phyloP scores from a whole-genome alignment of 176 grass and related monocot genomes.

The Eremochloa ophiuroides region DNA sequence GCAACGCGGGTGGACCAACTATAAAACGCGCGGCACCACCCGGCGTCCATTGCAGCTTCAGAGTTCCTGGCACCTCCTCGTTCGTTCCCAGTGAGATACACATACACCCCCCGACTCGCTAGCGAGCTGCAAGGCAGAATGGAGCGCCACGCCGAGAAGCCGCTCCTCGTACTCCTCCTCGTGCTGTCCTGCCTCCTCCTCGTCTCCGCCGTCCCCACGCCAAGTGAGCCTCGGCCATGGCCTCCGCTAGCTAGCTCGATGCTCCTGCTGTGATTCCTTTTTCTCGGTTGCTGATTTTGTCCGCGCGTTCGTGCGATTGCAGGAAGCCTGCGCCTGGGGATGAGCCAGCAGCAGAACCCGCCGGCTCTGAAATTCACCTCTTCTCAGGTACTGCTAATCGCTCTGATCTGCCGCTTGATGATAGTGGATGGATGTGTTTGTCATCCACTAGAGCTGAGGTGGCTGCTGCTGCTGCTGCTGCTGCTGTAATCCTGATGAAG shows the following conservation, averaged over 20 bases:
- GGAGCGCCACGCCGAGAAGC: conserved; percentile 16
- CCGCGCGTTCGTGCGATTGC: neutral
- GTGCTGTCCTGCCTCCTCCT: conserved; percentile 13
- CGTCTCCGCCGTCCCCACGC: conserved; percentile 24
- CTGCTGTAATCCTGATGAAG: neutral
- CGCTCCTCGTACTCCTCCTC: neutral
- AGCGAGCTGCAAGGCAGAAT: neutral
- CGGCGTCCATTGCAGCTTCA: neutral
- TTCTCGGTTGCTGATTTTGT: neutral
- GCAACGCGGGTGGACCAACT: conserved; percentile 14
- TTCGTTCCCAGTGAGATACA: neutral
- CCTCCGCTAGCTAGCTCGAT: too few relatives aligned
- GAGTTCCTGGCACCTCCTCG: neutral
- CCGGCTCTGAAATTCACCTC: neutral
- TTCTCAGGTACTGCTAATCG: conserved; percentile 13
- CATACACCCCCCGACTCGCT: neutral
- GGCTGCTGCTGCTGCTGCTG: too few relatives aligned
- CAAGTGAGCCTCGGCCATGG: conserved; percentile 25
- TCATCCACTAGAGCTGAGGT: neutral
- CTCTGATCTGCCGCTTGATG: too few relatives aligned
- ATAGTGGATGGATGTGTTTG: too few relatives aligned
- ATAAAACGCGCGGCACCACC: conserved; percentile 28
- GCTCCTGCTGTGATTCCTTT: neutral
- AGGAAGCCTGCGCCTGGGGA: conserved; percentile 25
- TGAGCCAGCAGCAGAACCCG: neutral